phyloP scores from a whole-genome alignment of 352 stramenopile species.

The Phytopythium vexans region DNA sequence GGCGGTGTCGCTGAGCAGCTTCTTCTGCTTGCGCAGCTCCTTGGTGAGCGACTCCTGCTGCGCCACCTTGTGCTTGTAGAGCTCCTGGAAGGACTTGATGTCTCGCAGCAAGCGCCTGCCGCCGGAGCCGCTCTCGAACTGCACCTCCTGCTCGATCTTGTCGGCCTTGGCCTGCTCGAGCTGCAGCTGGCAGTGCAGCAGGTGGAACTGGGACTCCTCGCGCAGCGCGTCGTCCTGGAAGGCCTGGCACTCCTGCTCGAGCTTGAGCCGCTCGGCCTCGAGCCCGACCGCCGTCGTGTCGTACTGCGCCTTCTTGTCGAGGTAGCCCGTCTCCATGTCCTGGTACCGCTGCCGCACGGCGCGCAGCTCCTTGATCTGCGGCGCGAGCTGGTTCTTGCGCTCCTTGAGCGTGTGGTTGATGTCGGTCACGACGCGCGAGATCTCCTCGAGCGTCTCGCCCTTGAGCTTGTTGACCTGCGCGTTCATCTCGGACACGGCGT shows the following conservation, averaged over 20 bases:
- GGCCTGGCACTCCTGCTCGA: constrained; percentile 87
- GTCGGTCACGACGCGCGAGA: constrained; percentile 88
- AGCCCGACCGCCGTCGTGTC: constrained; percentile 86
- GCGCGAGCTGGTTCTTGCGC: constrained; percentile 90
- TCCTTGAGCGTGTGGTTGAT: constrained; percentile 91
- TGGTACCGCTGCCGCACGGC: constrained; percentile 86
- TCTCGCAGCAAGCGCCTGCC: constrained; percentile 67
- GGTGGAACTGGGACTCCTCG: constrained; percentile 87
- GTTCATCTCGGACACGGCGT: constrained; percentile 86
- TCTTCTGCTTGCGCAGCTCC: constrained; percentile 89
- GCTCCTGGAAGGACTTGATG: constrained; percentile 85
- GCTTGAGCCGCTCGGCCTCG: constrained; percentile 85
- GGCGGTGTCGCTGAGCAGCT: constrained; percentile 81
- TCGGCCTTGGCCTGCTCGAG: constrained; percentile 75
- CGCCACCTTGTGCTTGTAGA: constrained; percentile 90
- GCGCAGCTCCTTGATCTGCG: constrained; percentile 91
- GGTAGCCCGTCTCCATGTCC: constrained; percentile 87
- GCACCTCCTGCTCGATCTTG: constrained; percentile 84
- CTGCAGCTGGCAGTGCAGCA: constrained; percentile 71
- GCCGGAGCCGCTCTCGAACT: constrained; percentile 80
- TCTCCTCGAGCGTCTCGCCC: constrained; percentile 92
- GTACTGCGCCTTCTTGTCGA: constrained; percentile 87
- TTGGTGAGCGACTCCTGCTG: constrained; percentile 90
- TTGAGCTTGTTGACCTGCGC: constrained; percentile 90
- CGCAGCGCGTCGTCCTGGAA: constrained; percentile 88